Base-by-base conservation (phyloP, 345 rosid species). In the Aquilaria yunnanensis region DNA sequence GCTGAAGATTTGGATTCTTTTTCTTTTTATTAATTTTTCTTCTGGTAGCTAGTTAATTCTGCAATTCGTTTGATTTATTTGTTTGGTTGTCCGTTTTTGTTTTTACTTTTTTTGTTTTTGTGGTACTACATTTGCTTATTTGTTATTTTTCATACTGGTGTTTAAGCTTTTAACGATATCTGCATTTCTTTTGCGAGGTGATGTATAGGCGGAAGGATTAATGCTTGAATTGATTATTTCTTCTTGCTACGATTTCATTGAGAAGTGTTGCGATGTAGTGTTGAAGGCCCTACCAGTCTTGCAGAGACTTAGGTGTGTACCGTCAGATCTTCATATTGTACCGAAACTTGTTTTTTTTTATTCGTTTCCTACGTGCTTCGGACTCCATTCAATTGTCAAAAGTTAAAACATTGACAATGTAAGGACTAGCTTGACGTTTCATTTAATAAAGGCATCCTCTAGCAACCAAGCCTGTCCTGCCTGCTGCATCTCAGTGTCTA, bases 141-240 rank as follows among this genome's bases (percentile, higher is more conserved):
- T 29, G 9, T 33, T 33, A 9, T 31, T 41, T 6, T 23, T 50
- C 0, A 10, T 45, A 53, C 47, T 61, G 32, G 54, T 64, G 30
- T 70, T 45, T 50, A 60, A 53, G 63, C 47, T 59, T 45, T 70
- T 50, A 48, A 61, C 52, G 10, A 66, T 61, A 8, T 56, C 43
- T 37, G 43, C 54, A 47, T 56, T 55, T 37, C 43, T 47, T 65
- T 23, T 63, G 60, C 33, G 47, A 51, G 47, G 57, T 68, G 60
- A 6, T 75, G 72, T 60, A 66, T 77, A 94, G 99, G 95, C 86
- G 31, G 96, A 85, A 58, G 96, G 97, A 56, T 92, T 90, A 46
- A 72, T 88, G 49, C 88, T 73, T 53, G 99, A 94, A 69, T 47
- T 83, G 74, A 79, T 64, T 23, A 65, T 69, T 59, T 84, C 81